phyloP scores from a whole-genome alignment of 2,329 filamentous ascomycete genomes.

The Piedraia hortae region DNA sequence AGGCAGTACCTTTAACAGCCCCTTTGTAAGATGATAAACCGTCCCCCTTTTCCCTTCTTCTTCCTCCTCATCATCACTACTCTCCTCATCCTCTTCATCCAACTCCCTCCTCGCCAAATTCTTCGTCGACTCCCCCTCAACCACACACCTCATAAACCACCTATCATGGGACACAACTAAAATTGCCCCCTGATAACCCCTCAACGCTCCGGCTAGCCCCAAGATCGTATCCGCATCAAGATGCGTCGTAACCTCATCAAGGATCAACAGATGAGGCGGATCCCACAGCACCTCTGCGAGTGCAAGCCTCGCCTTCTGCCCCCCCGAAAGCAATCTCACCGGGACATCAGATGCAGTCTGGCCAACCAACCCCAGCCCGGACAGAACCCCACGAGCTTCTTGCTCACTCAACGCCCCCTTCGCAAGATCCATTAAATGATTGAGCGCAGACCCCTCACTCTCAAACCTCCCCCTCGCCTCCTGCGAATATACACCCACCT shows the following conservation, averaged over 20 bases:
- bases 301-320: slow-evolving; percentile 39
- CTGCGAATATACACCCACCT: slow-evolving; percentile 53
- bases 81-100: background rate
- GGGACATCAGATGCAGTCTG: slow-evolving; percentile 46
- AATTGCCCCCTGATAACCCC: slow-evolving; percentile 43
- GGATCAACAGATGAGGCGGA: slow-evolving; percentile 41
- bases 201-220: slow-evolving; percentile 38
- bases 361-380: slow-evolving; percentile 41
- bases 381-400: slow-evolving; percentile 36
- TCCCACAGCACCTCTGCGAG: slow-evolving; percentile 41
- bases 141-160: slow-evolving; percentile 48
- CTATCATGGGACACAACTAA: slow-evolving; percentile 59
- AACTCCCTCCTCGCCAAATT: background rate
- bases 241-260: slow-evolving; percentile 67
- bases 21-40: background rate
- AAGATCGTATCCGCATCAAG: slow-evolving; percentile 58
- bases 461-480: slow-evolving; percentile 49
- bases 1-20: background rate
- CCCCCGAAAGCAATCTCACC: slow-evolving; percentile 45
- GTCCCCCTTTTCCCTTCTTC: background rate
- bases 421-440: slow-evolving; percentile 29
- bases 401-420: slow-evolving; percentile 32
- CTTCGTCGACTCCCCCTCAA: slow-evolving; percentile 27
- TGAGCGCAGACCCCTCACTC: slow-evolving; percentile 42
- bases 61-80: background rate